Base-by-base conservation (phyloP, 2,329 filamentous ascomycete species). In the Fusarium heterosporum region DNA sequence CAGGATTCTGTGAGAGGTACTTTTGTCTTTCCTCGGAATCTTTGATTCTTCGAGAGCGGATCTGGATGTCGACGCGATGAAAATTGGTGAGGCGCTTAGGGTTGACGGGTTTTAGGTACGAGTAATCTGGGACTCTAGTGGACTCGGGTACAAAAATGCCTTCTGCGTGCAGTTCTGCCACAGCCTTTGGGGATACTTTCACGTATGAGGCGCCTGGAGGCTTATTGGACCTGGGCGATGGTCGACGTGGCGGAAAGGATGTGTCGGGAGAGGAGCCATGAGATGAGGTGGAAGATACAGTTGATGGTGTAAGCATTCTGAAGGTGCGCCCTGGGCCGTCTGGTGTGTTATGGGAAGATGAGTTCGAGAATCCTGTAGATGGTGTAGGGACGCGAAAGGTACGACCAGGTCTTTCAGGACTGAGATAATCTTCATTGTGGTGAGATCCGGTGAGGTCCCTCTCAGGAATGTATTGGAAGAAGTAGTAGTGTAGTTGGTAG, bases 201-300 rank as follows among this genome's bases (percentile, higher is more conserved):
- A 69, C 51, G 40, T 69, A 69, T 26, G 50, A 46, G 7, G 66
- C 64, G 14, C 42, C 47, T 16, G 54, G 46, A 3, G 64, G 64
- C 11, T 69, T 69, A 26, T 46, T 66, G 6, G 46, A 50, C 12
- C 36, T 49, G 22, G 17, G 40, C 2, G 22, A 34, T 9, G 29
- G 41, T n/a, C 26, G 25, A 17, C 34, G 28, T n/a, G 22, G 41
- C 9, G 10, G 25, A 22, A 26, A 40, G 26, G 46, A 32, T 26
- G 16, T 28, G 14, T 38, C 26, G n/a, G 6, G 32, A 3, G 28
- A 51, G 32, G 50, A 46, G 19, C 17, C 26, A 6, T 28, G 47
- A 45, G 47, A 53, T n/a, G 45, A 47, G 19, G 29, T n/a, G 22
- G 53, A 54, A 3, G 57, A 63, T 17, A 25, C 41, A 25, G 45